Base-by-base conservation (phyloP, 805 yeast genomes). In the Metschnikowia borealis region DNA sequence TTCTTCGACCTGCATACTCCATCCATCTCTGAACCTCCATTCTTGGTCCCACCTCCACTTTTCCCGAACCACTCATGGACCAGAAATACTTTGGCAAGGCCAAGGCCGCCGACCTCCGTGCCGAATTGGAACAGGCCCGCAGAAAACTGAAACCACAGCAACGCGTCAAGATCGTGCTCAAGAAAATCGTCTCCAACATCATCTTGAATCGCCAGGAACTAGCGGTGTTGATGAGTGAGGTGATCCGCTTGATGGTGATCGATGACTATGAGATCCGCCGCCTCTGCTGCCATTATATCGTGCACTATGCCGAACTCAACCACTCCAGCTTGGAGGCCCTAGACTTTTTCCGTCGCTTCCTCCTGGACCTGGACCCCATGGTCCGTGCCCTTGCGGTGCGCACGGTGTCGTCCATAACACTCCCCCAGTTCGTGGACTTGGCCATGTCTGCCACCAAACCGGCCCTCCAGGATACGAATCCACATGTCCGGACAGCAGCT, bases 161-260 rank as follows among this genome's bases (percentile, higher is more conserved):
- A 26, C 63, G 73, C 34, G 61, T 74, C 54, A 69, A 66, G 54
- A 51, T 63, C 31, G 68, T 72, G 5, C 59, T 92, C 60, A 84
- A 84, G 64, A 87, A 86, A 60, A 78, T 89, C 26, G 75, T 91
- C 6, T 92, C 96, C 39, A 91, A 90, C 66, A 78, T 89, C 66
- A 85, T 95, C 5, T 75, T 89, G 67, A 89, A 90, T 45, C 89
- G 88, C 64, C 78, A 78, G 49, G 97, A 92, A 62, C 81, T 90
- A 80, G 74, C 82, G 10, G 64, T 69, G 17, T 63, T 92, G 48
- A 79, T 84, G 60, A 83, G 84, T 1, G 95, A 88, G 46, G 77
- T 89, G 6, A 52, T 81, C 6, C 62, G 65, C 34, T 67, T 84
- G n/a, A 70, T 86, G 60, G 71, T 73, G 42, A 65, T 57, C 26